Conservation (phyloP, 2,329 filamentous ascomycete species). For the Zelopaecilomyces penicillatus region DNA sequence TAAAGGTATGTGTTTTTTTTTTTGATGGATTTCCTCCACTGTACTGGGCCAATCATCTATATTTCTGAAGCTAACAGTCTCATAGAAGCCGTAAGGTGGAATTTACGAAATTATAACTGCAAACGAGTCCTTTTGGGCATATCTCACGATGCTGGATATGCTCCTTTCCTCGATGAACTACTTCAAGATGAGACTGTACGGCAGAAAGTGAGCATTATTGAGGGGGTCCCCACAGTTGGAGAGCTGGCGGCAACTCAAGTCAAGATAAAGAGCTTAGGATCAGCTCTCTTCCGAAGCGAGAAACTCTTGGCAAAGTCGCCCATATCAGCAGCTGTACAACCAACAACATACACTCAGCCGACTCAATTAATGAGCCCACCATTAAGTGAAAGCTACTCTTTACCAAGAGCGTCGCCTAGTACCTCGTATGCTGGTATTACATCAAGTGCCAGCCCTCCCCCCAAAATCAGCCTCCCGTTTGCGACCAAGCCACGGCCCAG, state of each 20-base stretch:
- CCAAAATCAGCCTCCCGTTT: slow-evolving; percentile 32
- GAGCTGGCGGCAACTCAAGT: slow-evolving; percentile 41
- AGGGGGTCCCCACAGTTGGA: slow-evolving; percentile 42
- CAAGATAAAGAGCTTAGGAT: slow-evolving; percentile 36
- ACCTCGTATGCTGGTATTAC: slow-evolving; percentile 35
- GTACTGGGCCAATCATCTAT: background rate
- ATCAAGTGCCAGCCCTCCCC: slow-evolving; percentile 33
- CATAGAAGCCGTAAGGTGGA: slow-evolving; percentile 44
- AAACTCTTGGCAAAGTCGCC: slow-evolving; percentile 35
- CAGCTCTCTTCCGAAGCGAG: slow-evolving; percentile 44
- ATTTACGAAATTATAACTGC: slow-evolving; percentile 53
- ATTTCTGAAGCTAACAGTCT: background rate
- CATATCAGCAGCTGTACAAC: no score
- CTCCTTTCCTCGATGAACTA: slow-evolving; percentile 49
- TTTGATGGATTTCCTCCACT: background rate
- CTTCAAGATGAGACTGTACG: slow-evolving; percentile 34
- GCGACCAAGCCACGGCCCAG: slow-evolving; percentile 16
- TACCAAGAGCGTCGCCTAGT: slow-evolving; percentile 2
- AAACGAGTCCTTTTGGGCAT: slow-evolving; percentile 53
- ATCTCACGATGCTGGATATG: slow-evolving; percentile 53
- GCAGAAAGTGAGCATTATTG: slow-evolving; percentile 43
- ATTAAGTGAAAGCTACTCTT: slow-evolving; percentile 3
- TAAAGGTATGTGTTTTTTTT: slow-evolving; percentile 34
- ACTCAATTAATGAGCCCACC: slow-evolving; percentile 11
- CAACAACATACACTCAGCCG: background rate